Percentiles rank a stretch among this genome's conserved stretches.
phyloP scores from a whole-genome alignment of 495 filamentous ascomycete genomes.

The Choiromyces venosus region DNA sequence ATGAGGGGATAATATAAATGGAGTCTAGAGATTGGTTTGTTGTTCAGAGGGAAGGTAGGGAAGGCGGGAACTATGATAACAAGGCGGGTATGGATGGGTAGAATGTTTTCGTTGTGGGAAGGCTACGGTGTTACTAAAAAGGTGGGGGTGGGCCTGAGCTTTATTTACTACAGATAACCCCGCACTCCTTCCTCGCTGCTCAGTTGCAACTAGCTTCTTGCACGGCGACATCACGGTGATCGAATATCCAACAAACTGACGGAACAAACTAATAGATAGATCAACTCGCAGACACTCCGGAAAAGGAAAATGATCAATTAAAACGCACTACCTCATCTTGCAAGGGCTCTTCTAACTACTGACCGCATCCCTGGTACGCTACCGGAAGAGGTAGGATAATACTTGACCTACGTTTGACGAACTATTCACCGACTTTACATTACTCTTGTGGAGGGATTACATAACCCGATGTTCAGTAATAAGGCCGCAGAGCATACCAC shows the following conservation, averaged over 20 bases:
- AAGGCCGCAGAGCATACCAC: background rate
- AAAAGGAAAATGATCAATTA: too few relatives aligned
- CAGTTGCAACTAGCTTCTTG: background rate
- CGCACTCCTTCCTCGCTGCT: background rate
- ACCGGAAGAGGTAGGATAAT: background rate
- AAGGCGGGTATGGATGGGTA: too few relatives aligned
- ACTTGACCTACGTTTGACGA: background rate
- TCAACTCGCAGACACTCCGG: too few relatives aligned
- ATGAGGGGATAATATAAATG: background rate
- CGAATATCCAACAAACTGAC: background rate
- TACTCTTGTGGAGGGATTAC: background rate
- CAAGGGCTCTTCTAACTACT: too few relatives aligned
- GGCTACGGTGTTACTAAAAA: too few relatives aligned
- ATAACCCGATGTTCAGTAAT: background rate
- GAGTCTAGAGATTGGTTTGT: background rate
- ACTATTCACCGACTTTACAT: background rate
- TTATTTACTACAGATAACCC: background rate
- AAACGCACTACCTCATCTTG: background rate
- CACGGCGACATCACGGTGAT: background rate
- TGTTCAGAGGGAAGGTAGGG: background rate
- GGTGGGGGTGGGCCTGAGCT: background rate
- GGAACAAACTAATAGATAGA: background rate
- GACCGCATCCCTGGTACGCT: background rate
- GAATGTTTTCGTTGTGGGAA: too few relatives aligned
- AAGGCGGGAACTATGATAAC: background rate